phyloP scores from a whole-genome alignment of 2,329 filamentous ascomycete species.

The Penicillium digitatum region DNA sequence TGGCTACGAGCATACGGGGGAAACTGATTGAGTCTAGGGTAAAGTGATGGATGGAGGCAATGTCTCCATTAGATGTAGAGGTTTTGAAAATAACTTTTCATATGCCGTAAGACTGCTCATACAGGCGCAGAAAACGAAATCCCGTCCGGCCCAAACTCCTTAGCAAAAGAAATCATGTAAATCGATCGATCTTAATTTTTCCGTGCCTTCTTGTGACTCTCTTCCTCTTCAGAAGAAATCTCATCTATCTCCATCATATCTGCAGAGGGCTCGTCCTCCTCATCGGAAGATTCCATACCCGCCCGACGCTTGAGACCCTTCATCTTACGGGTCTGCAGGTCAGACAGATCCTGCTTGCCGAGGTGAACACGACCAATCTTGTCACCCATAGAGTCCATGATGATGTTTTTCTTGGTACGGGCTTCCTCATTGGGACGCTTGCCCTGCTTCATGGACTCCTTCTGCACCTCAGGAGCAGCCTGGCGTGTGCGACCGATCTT shows the following conservation, averaged over 20 bases:
- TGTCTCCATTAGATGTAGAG: conserved; percentile 6
- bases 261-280: conserved; percentile 46
- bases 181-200: conserved; percentile 25
- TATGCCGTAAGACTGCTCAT: conserved; percentile 22
- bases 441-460: conserved; percentile 84
- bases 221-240: conserved; percentile 22
- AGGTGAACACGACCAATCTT: conserved; percentile 93
- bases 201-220: conserved; percentile 33
- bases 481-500: conserved; percentile 69
- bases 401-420: conserved; percentile 91
- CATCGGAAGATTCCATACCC: conserved; percentile 53
- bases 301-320: conserved; percentile 90
- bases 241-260: conserved; percentile 49
- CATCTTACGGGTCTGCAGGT: conserved; percentile 96
- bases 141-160: conserved; percentile 26
- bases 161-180: conserved; percentile 24
- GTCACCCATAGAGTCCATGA: conserved; percentile 86
- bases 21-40: neutral
- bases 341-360: conserved; percentile 79
- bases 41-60: conserved; percentile 2
- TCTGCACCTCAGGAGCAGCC: conserved; percentile 62
- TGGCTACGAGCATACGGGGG: neutral
- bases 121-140: conserved; percentile 23
- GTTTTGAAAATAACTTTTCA: conserved; percentile 19
- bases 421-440: conserved; percentile 56